Evolutionary conservation across 306 rosid genomes (phyloP).

Genomic region (Quercus rubra): DNA sequence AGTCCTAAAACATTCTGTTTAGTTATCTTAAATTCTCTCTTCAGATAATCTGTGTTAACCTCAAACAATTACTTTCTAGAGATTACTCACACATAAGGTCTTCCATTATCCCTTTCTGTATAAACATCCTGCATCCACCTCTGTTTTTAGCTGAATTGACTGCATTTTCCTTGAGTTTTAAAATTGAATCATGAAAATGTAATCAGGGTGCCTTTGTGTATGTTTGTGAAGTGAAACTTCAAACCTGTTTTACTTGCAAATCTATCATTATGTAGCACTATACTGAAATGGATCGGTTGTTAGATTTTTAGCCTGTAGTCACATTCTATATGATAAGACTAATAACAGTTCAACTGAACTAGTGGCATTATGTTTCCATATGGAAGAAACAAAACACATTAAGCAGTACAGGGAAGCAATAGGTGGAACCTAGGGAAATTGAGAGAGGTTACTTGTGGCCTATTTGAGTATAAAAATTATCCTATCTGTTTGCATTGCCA

Average conservation of each 20-base stretch:
- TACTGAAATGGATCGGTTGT: neutral
- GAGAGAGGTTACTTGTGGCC: neutral
- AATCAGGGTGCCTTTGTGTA: neutral
- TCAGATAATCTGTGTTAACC: neutral
- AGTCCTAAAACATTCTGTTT: neutral
- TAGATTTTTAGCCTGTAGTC: neutral
- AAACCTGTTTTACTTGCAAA: neutral
- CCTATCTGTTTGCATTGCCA: constrained; percentile 4
- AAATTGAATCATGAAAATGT: neutral
- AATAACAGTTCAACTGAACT: neutral
- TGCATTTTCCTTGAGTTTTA: neutral
- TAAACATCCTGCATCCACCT: neutral
- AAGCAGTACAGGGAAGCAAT: neutral
- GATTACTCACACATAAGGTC: neutral
- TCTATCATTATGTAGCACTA: neutral
- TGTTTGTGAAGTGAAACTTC: neutral
- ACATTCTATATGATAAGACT: neutral
- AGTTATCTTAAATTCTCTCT: neutral
- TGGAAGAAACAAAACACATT: neutral
- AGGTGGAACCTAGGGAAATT: neutral
- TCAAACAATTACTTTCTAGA: neutral
- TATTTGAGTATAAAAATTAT: neutral
- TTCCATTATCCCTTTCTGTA: neutral
- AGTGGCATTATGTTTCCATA: neutral
- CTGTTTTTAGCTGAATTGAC: neutral